Evolutionary conservation across 2,329 filamentous ascomycete genomes (phyloP), one percentile per base, ranked within the genome.

Genomic region (Pezicula rhizophila): DNA sequence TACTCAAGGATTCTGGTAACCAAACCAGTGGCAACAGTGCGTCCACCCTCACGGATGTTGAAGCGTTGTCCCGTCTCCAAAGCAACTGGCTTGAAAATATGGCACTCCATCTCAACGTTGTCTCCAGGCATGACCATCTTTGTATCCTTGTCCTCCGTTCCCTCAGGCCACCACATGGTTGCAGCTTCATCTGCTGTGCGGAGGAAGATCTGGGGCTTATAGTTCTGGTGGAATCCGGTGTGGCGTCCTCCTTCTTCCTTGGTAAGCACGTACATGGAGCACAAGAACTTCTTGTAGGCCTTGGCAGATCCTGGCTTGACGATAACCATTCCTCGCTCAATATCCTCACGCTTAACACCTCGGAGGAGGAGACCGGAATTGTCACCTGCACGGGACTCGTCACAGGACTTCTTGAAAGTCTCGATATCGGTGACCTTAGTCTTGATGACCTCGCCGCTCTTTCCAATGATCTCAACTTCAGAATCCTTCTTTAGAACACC

Each of bases 401-500:
- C 91, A 72, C 93, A 97, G 44, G 90, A 95, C 82, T 99, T 99
- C 82, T 97, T 96, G 81, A 99, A 99, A 58, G 92, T 99, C 79
- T 99, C 93, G 61, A 99, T 97, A 67, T 99, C 95, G 65, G 93
- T 99, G 58, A 99, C 92, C 80, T 96, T 97, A 71, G 93, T 97
- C 84, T 95, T 96, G 78, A 97, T 88, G 59, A 89, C 74, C 41
- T 83, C 79, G 49, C 74, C 71, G 60, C 85, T 83, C 77, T 93
- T 95, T 68, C 93, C 93, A 53, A 99, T 80, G 57, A 99, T 81
- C 78, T 99, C 93, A 59, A 99, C 83, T 67, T 99, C 93, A 56
- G 84, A 79, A 69, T 99, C 93, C 73, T 83, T 89, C 87, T 96
- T 97, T 66, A 99, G 76, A 50, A 82, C 71, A 76, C 93, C 93